These are phyloP conservation scores for Lachnellula suecica DNA, from an alignment of 2,329 filamentous ascomycete species.

Conservation along the genomic window DNA sequence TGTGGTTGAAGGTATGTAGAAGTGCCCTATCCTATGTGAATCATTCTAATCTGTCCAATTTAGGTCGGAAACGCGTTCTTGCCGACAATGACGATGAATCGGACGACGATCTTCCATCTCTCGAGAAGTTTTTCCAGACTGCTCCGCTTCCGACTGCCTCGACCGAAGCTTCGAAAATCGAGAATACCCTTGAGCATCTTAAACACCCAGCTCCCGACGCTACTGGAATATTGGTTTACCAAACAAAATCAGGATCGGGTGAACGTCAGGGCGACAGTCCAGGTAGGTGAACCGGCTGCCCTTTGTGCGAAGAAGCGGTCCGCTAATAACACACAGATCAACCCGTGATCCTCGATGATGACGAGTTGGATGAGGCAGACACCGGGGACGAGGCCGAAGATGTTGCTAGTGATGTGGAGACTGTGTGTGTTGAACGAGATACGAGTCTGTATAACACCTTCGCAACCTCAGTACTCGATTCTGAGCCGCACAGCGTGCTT, in stretches of 20 bases:
- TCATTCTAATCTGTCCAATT: slow-evolving; percentile 6
- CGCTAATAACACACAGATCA: slow-evolving; percentile 10
- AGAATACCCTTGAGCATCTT: slow-evolving; percentile 1
- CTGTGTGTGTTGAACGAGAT: slow-evolving; percentile 12
- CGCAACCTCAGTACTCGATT: slow-evolving; percentile 16
- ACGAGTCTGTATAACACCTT: slow-evolving; percentile 10
- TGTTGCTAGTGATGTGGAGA: slow-evolving; percentile 12
- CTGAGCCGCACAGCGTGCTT: slow-evolving; percentile 12
- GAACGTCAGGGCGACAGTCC: slow-evolving; percentile 1
- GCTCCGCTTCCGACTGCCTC: slow-evolving; percentile 11
- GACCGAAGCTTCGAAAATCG: slow-evolving; percentile 9
- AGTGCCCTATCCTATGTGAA: slow-evolving; percentile 8
- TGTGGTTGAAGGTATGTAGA: slow-evolving; percentile 7
- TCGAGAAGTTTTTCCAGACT: slow-evolving; percentile 5
- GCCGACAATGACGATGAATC: slow-evolving; percentile 4
- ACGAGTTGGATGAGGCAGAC: slow-evolving; percentile 9
- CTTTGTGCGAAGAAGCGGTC: slow-evolving; percentile 6
- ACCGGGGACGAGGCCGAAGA: slow-evolving; percentile 7
- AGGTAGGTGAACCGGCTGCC: slow-evolving; percentile 5
- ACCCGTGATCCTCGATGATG: slow-evolving; percentile 12
- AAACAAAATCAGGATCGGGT: slow-evolving; percentile 5
- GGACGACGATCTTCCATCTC: slow-evolving; percentile 13
- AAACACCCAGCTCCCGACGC: slow-evolving; percentile 6
- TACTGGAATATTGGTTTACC: slow-evolving; percentile 1
- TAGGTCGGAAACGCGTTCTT: slow-evolving; percentile 10